These are phyloP conservation scores for Iberis pinnata DNA, from an alignment of 345 rosid species.

Conservation along the genomic window DNA sequence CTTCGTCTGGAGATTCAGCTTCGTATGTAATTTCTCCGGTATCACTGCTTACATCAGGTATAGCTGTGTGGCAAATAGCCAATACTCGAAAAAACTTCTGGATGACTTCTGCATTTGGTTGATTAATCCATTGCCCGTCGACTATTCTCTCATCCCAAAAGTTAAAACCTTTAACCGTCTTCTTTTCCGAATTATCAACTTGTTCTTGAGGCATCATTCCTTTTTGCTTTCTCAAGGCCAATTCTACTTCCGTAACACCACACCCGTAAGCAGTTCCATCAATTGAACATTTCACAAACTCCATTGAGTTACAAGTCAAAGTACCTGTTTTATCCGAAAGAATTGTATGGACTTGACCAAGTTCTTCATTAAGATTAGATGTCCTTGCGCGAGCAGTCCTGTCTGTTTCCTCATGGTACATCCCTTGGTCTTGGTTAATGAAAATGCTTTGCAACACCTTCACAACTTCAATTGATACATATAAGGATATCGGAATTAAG, in stretches of 20 bases:
- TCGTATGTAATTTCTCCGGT: constrained; percentile 54
- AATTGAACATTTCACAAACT: constrained; percentile 82
- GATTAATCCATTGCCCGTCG: constrained; percentile 58
- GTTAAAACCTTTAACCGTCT: constrained; percentile 66
- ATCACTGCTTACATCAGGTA: constrained; percentile 41
- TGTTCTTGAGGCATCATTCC: constrained; percentile 29
- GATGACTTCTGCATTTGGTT: constrained; percentile 39
- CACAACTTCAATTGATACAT: constrained; percentile 76
- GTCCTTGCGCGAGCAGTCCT: constrained; percentile 76
- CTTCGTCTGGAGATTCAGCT: constrained; percentile 89
- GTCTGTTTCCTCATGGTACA: constrained; percentile 62
- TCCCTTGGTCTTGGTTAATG: constrained; percentile 69
- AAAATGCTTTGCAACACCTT: constrained; percentile 86
- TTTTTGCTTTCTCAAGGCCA: constrained; percentile 40
- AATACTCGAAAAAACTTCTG: constrained; percentile 54
- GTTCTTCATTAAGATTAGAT: constrained; percentile 91
- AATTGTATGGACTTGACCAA: constrained; percentile 73
- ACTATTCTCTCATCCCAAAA: constrained; percentile 71
- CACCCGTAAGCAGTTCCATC: constrained; percentile 66
- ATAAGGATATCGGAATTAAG: constrained; percentile 83
- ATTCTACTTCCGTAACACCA: constrained; percentile 78
- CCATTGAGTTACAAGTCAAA: constrained; percentile 92
- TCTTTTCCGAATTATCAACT: constrained; percentile 25
- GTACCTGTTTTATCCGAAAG: constrained; percentile 97
- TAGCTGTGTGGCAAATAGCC: constrained; percentile 77